Percentiles rank a stretch among this genome's conserved stretches.
Evolutionary conservation across 148 eudicot genomes (phyloP).

Genomic region (Limonium bicolor): DNA sequence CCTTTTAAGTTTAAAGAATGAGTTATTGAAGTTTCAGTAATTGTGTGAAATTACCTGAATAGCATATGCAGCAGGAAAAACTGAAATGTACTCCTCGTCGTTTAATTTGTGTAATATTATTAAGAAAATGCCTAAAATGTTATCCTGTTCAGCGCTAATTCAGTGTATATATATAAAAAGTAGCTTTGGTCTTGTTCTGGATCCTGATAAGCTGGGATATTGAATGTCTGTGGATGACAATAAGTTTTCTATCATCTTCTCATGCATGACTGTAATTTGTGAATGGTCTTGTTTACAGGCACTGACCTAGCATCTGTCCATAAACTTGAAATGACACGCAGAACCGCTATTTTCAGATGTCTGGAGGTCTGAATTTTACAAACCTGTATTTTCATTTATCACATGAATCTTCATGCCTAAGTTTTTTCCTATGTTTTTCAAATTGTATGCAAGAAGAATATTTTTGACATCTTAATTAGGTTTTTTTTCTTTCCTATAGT

Average conservation of each 20-base stretch:
- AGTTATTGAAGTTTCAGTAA: no score
- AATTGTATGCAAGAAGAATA: no score
- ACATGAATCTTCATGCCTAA: no score
- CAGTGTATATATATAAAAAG: background rate
- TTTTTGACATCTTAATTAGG: no score
- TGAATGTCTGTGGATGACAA: background rate
- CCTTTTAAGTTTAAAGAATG: no score
- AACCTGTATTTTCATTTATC: no score
- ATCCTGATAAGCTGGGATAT: background rate
- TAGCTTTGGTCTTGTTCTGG: background rate
- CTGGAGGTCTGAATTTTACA: constrained; percentile 20
- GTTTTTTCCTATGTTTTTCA: no score
- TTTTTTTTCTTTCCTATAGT: no score
- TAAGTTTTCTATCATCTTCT: background rate
- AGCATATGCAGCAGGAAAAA: constrained; percentile 7
- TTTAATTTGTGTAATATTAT: no score
- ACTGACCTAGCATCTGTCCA: constrained; percentile 2
- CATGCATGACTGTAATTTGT: background rate
- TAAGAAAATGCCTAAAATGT: background rate
- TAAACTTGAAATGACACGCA: background rate
- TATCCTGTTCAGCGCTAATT: background rate
- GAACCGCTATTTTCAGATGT: constrained; percentile 16
- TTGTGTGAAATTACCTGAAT: constrained; percentile 5
- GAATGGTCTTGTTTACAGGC: constrained; percentile 4
- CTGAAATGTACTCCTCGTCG: no score